Evolutionary conservation across 2,329 filamentous ascomycete genomes (phyloP), one percentile per base, ranked within the genome.

Genomic region (Ophiosphaerella korrae): DNA sequence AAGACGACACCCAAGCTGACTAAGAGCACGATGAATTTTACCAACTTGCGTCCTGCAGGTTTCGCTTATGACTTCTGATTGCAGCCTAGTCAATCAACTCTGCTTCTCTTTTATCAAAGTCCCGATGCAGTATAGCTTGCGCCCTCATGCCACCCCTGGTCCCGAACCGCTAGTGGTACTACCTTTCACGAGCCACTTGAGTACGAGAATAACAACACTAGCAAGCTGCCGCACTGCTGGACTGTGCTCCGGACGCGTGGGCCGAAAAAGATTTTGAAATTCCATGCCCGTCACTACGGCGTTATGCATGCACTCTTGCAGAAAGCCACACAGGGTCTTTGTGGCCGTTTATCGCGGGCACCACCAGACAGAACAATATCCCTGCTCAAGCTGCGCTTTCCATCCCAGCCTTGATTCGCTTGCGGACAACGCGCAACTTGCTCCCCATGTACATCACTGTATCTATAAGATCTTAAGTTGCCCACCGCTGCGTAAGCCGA

Each of bases 401-500:
- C 60, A 59, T 48, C 53, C 52, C 55, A 58, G 54, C 52, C 48
- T 55, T 62, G 51, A 53, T 57, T 61, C 62, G 63, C 58, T 57
- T 55, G 48, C 45, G 60, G 50, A 52, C 39, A 52, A 45, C 46
- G 55, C 54, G 51, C 53, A 45, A 54, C 41, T 52, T 56, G 48
- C 50, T 23, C 55, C 37, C 21, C 45, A 48, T 41, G 37, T 36
- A 21, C 16, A 35, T 32, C 38, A 41, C 39, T 62, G 51, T 72
- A 73, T 62, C 52, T 72, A 73, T 73, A 73, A 71, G 66, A 68
- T 59, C 63, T 63, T 57, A 63, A 55, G 66, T 49, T 51, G 53
- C 66, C 68, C 67, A 49, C 62, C 55, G 60, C 65, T 60, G 55
- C 55, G 65, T 67, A 62, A 66, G 65, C 64, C 51, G 57, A 51